Percentiles rank a stretch among this genome's conserved stretches.
These are phyloP conservation scores for Dryadomyces quercivorus DNA, from an alignment of 2,329 filamentous ascomycete species.

Conservation along the genomic window DNA sequence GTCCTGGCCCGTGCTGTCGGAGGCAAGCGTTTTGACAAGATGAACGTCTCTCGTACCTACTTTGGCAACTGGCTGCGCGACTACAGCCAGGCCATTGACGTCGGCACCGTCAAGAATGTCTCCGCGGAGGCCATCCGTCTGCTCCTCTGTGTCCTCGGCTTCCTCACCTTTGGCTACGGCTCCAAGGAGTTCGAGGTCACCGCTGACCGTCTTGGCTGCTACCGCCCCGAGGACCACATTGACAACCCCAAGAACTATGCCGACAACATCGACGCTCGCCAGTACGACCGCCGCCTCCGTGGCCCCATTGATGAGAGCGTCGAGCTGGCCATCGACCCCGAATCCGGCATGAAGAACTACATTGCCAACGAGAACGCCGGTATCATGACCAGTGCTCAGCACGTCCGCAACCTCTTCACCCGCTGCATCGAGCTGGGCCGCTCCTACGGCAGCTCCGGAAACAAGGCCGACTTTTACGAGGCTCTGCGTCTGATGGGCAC, in stretches of 20 bases:
- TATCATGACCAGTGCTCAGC: constrained; percentile 70
- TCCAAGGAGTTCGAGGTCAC: constrained; percentile 81
- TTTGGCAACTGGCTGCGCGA: constrained; percentile 94
- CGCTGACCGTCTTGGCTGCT: constrained; percentile 64
- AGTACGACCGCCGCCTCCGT: constrained; percentile 71
- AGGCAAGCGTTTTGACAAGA: constrained; percentile 76
- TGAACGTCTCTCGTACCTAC: constrained; percentile 80
- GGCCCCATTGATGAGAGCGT: constrained; percentile 66
- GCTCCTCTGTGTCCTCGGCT: constrained; percentile 76
- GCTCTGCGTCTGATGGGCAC: constrained; percentile 78
- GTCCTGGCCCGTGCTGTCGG: constrained; percentile 46
- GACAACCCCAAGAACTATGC: constrained; percentile 75
- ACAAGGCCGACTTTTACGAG: constrained; percentile 74
- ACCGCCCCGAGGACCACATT: constrained; percentile 73
- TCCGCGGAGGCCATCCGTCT: constrained; percentile 85
- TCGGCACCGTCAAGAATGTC: constrained; percentile 83
- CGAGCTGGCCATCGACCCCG: constrained; percentile 67
- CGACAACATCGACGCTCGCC: constrained; percentile 72
- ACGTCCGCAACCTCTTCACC: constrained; percentile 63
- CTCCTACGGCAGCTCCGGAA: constrained; percentile 51
- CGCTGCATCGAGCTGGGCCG: constrained; percentile 71
- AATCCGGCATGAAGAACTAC: constrained; percentile 80
- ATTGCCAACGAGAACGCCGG: constrained; percentile 72
- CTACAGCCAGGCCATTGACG: constrained; percentile 89
- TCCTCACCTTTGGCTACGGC: constrained; percentile 77